A percentile compares a stretch with the other conserved stretches of the same genome.
These are phyloP conservation scores for Aegilops sharonensis DNA, from an alignment of 176 grass and related monocot genomes.

Conservation along the genomic window DNA sequence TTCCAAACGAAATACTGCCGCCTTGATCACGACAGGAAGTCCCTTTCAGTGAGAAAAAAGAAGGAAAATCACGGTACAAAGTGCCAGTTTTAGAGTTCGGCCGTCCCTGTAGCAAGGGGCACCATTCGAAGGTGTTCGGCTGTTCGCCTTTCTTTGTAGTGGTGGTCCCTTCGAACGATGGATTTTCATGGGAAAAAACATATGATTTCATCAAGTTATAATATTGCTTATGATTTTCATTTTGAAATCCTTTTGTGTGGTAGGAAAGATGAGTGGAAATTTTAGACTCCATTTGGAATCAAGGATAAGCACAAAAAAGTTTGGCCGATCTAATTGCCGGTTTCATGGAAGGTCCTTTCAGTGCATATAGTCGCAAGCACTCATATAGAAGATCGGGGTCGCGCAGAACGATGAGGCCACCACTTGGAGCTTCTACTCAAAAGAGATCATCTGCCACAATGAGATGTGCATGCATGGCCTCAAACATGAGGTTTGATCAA, in stretches of 20 bases:
- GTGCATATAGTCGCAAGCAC: neutral
- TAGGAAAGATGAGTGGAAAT: neutral
- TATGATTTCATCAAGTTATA: neutral
- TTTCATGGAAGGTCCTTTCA: neutral
- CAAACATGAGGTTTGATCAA: neutral
- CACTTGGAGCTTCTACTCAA: neutral
- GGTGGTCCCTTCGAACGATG: neutral
- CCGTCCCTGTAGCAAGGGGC: neutral
- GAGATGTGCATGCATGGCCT: neutral
- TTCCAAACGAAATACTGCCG: neutral
- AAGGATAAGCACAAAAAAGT: neutral
- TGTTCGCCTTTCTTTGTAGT: neutral
- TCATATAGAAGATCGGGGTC: neutral
- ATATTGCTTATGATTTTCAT: neutral
- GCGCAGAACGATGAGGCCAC: accelerated
- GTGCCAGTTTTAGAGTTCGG: neutral
- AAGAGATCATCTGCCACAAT: neutral
- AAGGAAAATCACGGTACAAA: neutral
- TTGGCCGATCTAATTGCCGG: neutral
- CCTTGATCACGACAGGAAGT: neutral
- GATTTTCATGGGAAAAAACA: neutral
- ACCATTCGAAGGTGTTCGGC: neutral
- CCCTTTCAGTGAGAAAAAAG: neutral
- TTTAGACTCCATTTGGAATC: neutral
- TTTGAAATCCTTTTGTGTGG: neutral